Evolutionary conservation across 139 green algal genomes (phyloP), one percentile per base, ranked within the genome.

Genomic region (Chlamydomonas applanata): DNA sequence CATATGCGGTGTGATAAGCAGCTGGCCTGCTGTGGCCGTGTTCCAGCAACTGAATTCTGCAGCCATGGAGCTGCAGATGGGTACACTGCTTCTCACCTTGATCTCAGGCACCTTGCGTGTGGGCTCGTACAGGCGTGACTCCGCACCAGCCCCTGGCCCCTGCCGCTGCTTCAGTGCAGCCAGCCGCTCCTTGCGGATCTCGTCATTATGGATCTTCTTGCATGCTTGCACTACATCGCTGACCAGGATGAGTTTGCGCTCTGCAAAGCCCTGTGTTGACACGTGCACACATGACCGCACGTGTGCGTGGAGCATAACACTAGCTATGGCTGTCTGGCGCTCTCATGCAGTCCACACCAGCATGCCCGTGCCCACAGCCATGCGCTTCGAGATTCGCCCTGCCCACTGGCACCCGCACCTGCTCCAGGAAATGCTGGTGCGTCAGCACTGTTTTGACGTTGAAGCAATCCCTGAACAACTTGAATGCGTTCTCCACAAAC

Each of bases 181-280:
- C 22, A 91, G 71, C 20, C 84, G 67, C 65, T 88, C 80, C 40
- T 88, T 81, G 0, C 88, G 73, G 0, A 88, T 76, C 32, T 82
- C 84, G 14, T 86, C 80, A 65, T 87, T 88, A 73, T 95, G 91
- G 13, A 85, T 57, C 60, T 82, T 78, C 40, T 81, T 86, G 73
- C 83, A 92, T 0, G 65, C 72, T 32, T 75, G 52, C 3, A 90
- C 79, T 2, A 93, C 76, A 5, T 90, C 75, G 25, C 65, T 71
- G 40, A 95, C 29, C 16, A 96, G 71, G 40, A 91, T 49, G 25
- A 93, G 67, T 77, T 96, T 96, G 11, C 90, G 76, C 80, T 95
- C 90, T 2, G 91, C 90, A 83, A 84, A 96, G 32, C 90, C 88
- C 84, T 93, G 84, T 64, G 46, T 69, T n/a, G 33, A 68, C 17